These are phyloP conservation scores for Morella rubra DNA, from an alignment of 306 rosid species.

Conservation along the genomic window DNA sequence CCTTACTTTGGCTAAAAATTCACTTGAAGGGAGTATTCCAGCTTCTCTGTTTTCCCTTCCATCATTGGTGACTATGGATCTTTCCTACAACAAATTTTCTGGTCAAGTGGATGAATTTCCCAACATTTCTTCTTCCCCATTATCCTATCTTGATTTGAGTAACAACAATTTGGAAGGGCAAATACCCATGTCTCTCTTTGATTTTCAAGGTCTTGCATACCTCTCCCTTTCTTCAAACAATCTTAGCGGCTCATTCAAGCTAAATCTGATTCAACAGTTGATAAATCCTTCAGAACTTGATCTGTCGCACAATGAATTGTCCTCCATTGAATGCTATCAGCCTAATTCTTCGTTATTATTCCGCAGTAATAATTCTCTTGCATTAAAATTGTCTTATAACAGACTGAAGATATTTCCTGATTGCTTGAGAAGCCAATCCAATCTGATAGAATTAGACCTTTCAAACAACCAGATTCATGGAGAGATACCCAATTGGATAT, in stretches of 20 bases:
- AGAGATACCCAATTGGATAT: constrained; percentile 50
- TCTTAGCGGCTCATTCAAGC: constrained; percentile 31
- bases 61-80: constrained; percentile 7
- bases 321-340: background rate
- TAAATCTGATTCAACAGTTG: constrained; percentile 15
- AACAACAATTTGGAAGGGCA: constrained; percentile 50
- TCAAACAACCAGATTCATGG: constrained; percentile 43
- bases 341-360: background rate
- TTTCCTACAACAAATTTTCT: constrained; percentile 22
- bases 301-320: constrained; percentile 45
- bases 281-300: constrained; percentile 33
- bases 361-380: too few relatives aligned
- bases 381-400: constrained; percentile 29
- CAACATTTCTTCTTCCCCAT: background rate
- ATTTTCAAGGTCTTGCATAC: constrained; percentile 7
- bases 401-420: constrained; percentile 27
- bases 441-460: constrained; percentile 27
- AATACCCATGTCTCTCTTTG: constrained; percentile 27
- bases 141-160: constrained; percentile 49
- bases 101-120: constrained; percentile 12
- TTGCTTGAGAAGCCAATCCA: constrained; percentile 37
- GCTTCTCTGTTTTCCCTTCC: constrained; percentile 28
- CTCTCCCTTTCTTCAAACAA: constrained; percentile 46
- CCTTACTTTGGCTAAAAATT: constrained; percentile 52
- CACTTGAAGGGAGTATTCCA: constrained; percentile 29